Base-by-base conservation (phyloP, 1,139 yeast genomes). In the Candida tropicalis region DNA sequence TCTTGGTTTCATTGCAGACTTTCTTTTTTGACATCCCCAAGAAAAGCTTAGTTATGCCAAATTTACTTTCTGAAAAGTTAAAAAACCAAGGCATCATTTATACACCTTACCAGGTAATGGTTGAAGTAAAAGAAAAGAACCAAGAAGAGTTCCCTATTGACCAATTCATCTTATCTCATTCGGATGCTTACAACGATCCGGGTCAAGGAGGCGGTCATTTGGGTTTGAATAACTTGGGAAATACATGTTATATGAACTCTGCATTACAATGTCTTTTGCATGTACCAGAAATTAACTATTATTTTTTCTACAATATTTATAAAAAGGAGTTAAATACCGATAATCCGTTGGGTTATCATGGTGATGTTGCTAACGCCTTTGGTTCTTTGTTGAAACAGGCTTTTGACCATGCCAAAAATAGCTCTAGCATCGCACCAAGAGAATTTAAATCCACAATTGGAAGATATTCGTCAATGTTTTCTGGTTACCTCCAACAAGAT, bases 161-260 rank as follows among this genome's bases (percentile, higher is more conserved):
- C 13, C 52, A 52, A 32, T 58, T 54, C 42, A 52, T 35, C 25
- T 39, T 12, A 35, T 50, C 43, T 12, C 52, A 47, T 41, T 42
- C 12, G 6, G n/a, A 41, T 16, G 12, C 38, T 9, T 23, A 15
- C 17, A 36, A 35, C 13, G 40, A 43, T 25, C 33, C 34, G 11
- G 39, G 29, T 20, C 36, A 39, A 22, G 48, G 53, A 15, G 70
- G 74, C 15, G 79, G 77, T 1, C 54, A 66, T 40, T 52, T 68
- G 37, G 99, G 99, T 0, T 68, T 93, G 40, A 73, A 76, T 36
- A 93, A 93, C 58, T 68, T 93, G 51, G 99, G 99, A 5, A 93
- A 93, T 59, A 87, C 97, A 0, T 93, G 99, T 61, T 93, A 90
- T 61, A 93, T 93, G 98, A 93, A 93, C 63, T 88, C 97, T 12